Evolutionary conservation across 2,329 filamentous ascomycete species (phyloP), one percentile per base, ranked within the genome.

Genomic region (Emericellopsis cladophorae): DNA sequence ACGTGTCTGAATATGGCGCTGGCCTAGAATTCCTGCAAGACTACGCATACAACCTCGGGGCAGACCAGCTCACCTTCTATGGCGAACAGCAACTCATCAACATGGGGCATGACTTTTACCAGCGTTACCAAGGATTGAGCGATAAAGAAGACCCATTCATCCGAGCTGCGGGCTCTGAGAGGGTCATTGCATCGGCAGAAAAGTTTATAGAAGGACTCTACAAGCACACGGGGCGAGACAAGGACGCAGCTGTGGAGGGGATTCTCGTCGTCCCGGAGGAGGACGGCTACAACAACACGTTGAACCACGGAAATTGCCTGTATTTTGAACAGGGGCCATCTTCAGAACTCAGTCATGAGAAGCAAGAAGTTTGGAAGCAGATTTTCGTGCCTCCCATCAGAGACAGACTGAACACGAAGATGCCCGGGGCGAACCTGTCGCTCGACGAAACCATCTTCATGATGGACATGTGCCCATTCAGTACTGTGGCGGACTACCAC

Each of bases 391-490:
- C 77, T 0, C 60, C 75, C 0, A 84, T 95, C 47, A 70, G 72
- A n/a, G 58, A 68, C 3, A 76, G 85, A 7, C 60, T 95, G 33
- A 87, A 89, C 54, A 51, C 62, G 12, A 74, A 81, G 45, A 67
- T 95, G 1, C 71, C 70, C 0, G 82, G 83, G 3, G 79, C 74
- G 5, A 76, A 82, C 45, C 57, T 95, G 34, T 74, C 72, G 3
- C 54, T 67, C 11, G 53, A 64, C 1, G 79, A 90, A 29, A 75
- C 79, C 1, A 65, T 88, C 42, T 74, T 72, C 43, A 56, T 95
- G 29, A 95, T 95, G 87, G 87, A 95, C 51, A 67, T 95, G 45
- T 95, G 89, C 53, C 81, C 89, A 0, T 95, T 87, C 61, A 73
- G 82, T 49, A 90, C 85, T 0, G 77, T 94, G n/a, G 77, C 81